These are phyloP conservation scores for Candida hungchunana DNA, from an alignment of 805 yeast genomes.

Conservation along the genomic window DNA sequence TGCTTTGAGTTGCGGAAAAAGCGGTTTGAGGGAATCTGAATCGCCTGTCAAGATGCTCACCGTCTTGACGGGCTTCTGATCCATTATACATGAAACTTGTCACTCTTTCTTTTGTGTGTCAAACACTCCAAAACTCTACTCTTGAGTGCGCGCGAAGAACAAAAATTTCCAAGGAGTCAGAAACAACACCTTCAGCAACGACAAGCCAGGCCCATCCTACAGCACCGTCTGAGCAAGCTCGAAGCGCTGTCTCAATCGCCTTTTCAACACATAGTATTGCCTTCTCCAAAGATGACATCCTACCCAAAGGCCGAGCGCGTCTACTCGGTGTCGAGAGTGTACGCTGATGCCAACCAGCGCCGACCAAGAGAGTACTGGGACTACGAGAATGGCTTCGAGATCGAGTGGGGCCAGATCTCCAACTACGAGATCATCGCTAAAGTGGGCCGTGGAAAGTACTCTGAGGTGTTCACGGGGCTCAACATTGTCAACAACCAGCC, in stretches of 20 bases:
- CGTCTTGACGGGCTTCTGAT: no score
- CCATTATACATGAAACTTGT: no score
- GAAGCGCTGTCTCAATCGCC: neutral
- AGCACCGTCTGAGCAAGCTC: neutral
- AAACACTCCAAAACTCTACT: no score
- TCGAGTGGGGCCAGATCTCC: slow-evolving; percentile 57
- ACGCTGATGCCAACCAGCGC: slow-evolving; percentile 66
- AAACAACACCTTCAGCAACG: no score
- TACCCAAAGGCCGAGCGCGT: slow-evolving; percentile 28
- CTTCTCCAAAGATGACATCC: slow-evolving; percentile 12
- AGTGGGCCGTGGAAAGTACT: slow-evolving; percentile 90
- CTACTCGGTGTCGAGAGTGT: slow-evolving; percentile 55
- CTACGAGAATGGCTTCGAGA: slow-evolving; percentile 57
- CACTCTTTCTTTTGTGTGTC: no score
- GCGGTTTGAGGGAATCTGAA: no score
- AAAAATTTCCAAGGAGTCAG: no score
- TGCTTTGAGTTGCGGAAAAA: neutral
- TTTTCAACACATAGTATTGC: neutral
- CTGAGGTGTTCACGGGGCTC: slow-evolving; percentile 90
- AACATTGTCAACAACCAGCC: slow-evolving; percentile 57
- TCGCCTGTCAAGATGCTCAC: no score
- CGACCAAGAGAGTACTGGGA: slow-evolving; percentile 82
- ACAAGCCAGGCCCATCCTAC: neutral
- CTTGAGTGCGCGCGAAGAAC: no score
- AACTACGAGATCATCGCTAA: slow-evolving; percentile 76